Evolutionary conservation across 1,284 basidiomycete species (phyloP).

Genomic region (Sanghuangporus weigelae): DNA sequence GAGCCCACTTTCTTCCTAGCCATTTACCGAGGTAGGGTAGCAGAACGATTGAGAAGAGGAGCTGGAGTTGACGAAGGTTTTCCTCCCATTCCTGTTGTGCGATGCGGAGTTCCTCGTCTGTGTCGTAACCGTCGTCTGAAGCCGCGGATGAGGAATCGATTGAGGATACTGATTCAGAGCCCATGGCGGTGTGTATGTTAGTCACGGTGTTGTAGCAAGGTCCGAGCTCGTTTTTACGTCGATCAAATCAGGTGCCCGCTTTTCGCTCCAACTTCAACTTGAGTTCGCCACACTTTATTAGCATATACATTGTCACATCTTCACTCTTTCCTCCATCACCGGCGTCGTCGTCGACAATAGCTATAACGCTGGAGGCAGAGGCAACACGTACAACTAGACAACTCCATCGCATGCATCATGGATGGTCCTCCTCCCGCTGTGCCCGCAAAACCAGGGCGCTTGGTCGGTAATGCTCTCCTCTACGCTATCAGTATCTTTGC

Average conservation of each 20-base stretch:
- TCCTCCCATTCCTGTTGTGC: constrained; percentile 93
- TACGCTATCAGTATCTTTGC: constrained; percentile 83
- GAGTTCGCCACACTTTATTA: not conserved
- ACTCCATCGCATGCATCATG: constrained; percentile 39
- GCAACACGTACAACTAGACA: constrained; percentile 6
- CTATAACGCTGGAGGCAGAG: not conserved
- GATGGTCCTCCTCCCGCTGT: constrained; percentile 27
- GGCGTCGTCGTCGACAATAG: not conserved
- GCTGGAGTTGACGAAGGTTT: constrained; percentile 76
- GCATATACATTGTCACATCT: not conserved
- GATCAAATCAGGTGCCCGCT: not conserved
- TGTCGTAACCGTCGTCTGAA: constrained; percentile 47
- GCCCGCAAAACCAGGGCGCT: constrained; percentile 26
- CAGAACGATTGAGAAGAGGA: constrained; percentile 74
- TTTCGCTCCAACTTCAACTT: not conserved
- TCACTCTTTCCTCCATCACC: not conserved
- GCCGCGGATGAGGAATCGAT: constrained; percentile 36
- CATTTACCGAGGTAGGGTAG: constrained; percentile 87
- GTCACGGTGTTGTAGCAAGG: not conserved
- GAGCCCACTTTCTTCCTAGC: constrained; percentile 79
- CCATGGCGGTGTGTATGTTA: constrained; percentile 18
- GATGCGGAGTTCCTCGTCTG: constrained; percentile 66
- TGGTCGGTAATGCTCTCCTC: constrained; percentile 79
- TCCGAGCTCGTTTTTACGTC: not conserved
- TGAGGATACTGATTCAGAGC: constrained; percentile 42